Evolutionary conservation across 768 basidiomycete genomes (phyloP).

Genomic region (Russula vinacea): DNA sequence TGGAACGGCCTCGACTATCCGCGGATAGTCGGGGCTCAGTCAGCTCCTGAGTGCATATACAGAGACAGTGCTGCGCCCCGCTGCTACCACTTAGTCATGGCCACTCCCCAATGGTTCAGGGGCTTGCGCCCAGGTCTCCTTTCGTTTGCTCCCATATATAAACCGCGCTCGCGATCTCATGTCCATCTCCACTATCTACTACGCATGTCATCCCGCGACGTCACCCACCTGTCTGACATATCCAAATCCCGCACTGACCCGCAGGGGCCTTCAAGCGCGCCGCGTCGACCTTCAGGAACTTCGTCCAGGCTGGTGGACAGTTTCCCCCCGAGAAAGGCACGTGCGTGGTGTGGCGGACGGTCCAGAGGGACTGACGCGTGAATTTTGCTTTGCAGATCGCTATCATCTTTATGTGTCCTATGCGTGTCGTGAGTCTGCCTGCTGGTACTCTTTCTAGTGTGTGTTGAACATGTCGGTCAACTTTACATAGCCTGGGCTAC

Average conservation of each 20-base stretch:
- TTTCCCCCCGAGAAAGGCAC: constrained; percentile 76
- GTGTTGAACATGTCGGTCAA: neutral
- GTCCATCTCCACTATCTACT: neutral
- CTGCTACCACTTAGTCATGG: constrained; percentile 5
- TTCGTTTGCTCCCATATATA: neutral
- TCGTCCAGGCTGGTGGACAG: constrained; percentile 52
- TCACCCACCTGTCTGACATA: constrained; percentile 48
- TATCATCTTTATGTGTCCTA: constrained; percentile 91
- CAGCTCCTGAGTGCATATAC: neutral
- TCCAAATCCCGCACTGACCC: constrained; percentile 49
- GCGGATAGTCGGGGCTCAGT: neutral
- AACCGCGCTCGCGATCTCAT: neutral
- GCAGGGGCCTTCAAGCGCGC: constrained; percentile 69
- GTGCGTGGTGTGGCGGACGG: constrained; percentile 25
- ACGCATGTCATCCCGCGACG: constrained; percentile 32
- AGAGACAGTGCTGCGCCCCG: no score
- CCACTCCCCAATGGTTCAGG: neutral
- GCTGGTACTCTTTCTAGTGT: no score
- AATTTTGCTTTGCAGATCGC: constrained; percentile 51
- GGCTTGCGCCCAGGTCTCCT: constrained; percentile 5
- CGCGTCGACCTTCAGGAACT: constrained; percentile 52
- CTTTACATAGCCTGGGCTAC: constrained; percentile 82
- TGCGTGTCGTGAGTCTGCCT: constrained; percentile 68
- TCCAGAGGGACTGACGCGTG: no score
- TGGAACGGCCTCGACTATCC: neutral